Conservation (phyloP, 2,329 filamentous ascomycete species). For the Monilinia fructicola region DNA sequence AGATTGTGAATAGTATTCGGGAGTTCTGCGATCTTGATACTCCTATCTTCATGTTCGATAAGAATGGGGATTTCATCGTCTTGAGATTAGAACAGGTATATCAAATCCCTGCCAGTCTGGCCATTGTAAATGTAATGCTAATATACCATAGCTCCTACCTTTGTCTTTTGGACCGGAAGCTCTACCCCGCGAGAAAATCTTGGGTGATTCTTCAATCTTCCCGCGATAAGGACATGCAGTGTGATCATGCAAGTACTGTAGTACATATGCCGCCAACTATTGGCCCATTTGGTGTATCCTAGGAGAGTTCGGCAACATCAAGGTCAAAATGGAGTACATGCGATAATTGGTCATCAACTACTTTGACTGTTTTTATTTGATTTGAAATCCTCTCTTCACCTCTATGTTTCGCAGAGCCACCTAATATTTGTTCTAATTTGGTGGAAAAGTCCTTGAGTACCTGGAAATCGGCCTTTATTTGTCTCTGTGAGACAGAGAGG, state of each 20-base stretch:
- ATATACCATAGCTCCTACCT: neutral
- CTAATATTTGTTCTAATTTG: neutral
- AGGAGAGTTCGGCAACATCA: neutral
- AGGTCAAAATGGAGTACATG: neutral
- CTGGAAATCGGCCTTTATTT: neutral
- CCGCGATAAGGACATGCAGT: neutral
- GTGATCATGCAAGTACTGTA: neutral
- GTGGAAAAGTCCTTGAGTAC: neutral
- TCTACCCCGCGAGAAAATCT: constrained; percentile 8
- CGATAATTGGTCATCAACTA: neutral
- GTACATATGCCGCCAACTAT: neutral
- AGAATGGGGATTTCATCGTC: constrained; percentile 69
- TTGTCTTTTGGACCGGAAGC: constrained; percentile 23
- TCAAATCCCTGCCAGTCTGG: neutral
- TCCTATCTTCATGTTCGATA: constrained; percentile 92
- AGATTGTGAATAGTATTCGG: constrained; percentile 58
- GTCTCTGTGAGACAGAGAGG: neutral
- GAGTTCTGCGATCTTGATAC: constrained; percentile 69
- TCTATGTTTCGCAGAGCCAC: neutral
- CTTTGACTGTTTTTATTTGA: neutral
- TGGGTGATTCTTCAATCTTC: neutral
- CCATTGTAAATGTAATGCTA: neutral
- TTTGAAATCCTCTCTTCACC: neutral
- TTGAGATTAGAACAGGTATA: constrained; percentile 63
- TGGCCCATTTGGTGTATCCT: neutral